Evolutionary conservation across 1,284 basidiomycete genomes (phyloP), one percentile per base, ranked within the genome.

Genomic region (Malassezia dermatis): DNA sequence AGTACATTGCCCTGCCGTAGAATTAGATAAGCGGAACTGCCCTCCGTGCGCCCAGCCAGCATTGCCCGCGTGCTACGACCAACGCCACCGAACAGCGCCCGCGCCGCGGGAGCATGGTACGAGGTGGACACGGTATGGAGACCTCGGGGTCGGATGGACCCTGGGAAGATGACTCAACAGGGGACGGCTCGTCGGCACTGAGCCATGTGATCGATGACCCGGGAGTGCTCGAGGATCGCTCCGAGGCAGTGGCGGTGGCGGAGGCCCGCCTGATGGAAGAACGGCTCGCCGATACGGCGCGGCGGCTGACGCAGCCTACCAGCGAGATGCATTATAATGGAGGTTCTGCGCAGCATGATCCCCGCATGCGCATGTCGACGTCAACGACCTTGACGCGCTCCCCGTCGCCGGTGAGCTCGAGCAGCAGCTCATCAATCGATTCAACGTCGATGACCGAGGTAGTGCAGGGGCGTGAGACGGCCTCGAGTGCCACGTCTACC

Each of bases 1-100:
- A 91, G 75, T 98, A 99, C 74, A 83, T 85, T 67, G 87, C 95
- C 27, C 78, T 99, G 8, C 57, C 61, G 28, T 67, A 56, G 49
- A 15, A 40, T 50, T 27, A 50, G 19, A 26, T 50, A 50, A 50
- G 48, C 48, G n/a, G n/a, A n/a, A 27, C 11, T 23, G n/a, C n/a
- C 41, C 32, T 13, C 12, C 40, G 23, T 39, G 37, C 37, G 37
- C 17, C 12, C 3, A 19, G 31, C 31, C 17, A 11, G 37, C 37
- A 4, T 8, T n/a, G 8, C 32, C 32, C 8, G 11, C 2, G 32
- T 21, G 37, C 37, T 21, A 17, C 17, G 8, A 8, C 19, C 37
- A 12, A 39, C 19, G 10, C 37, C 19, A 39, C 37, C 17, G 19
- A 19, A 3, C 2, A 39, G 19, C 17, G 37, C 37, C 37, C 37